Conservation (phyloP, 2,329 filamentous ascomycete genomes). For the Epichloe typhina region DNA sequence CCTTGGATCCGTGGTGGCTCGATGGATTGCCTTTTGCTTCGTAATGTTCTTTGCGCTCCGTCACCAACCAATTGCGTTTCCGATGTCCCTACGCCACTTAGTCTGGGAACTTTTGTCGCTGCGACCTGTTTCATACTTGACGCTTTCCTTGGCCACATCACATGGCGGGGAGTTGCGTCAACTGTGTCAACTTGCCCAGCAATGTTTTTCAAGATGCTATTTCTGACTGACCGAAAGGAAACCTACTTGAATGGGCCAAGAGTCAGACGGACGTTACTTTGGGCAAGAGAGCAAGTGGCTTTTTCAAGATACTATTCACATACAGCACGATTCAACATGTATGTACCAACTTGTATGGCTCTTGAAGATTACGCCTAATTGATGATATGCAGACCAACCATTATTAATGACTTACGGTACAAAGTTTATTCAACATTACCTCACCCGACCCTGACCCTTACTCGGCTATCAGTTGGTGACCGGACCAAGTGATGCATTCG, state of each 20-base stretch:
- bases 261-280: too few species aligned
- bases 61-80: not conserved
- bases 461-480: conserved; percentile 9
- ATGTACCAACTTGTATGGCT: too few species aligned
- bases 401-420: not conserved
- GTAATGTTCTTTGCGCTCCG: not conserved
- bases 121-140: not conserved
- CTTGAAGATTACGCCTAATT: too few species aligned
- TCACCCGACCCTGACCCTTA: conserved; percentile 4
- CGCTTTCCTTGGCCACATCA: not conserved
- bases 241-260: not conserved
- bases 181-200: too few species aligned
- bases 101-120: conserved; percentile 1
- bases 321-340: too few species aligned
- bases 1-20: not conserved
- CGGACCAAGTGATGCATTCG: conserved; percentile 11
- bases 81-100: not conserved
- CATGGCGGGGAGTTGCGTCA: too few species aligned
- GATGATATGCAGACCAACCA: too few species aligned
- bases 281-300: too few species aligned
- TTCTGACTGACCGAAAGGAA: not conserved
- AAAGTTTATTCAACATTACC: not conserved
- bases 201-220: too few species aligned
- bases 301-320: too few species aligned
- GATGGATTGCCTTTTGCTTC: not conserved